Base-by-base conservation (phyloP, 202 grass and related monocot species). In the Panicum virgatum region DNA sequence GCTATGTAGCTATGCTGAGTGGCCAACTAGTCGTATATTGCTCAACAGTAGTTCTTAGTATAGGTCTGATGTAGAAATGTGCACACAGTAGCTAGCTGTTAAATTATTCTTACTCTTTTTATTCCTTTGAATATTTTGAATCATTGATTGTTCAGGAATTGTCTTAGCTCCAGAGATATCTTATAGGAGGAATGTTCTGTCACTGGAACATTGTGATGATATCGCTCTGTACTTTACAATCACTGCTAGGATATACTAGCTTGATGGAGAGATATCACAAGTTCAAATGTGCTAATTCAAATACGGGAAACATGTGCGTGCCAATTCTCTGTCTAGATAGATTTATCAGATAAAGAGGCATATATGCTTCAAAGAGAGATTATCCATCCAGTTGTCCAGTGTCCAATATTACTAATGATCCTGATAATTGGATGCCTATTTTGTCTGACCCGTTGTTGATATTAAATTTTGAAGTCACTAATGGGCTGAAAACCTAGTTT, bases 1-100 rank as follows among this genome's bases (percentile, higher is more conserved):
- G 37, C 70, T n/a, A n/a, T n/a, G n/a, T n/a, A n/a, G n/a, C n/a
- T 76, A 53, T 74, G 47, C 76, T 40, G 42, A 86, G 36, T 79
- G 66, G 45, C 36, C n/a, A 59, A 47, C 10, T 0, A 4, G 38
- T 34, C 63, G 29, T 45, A 73, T 7, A 43, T 62, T 76, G 62
- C 42, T n/a, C n/a, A n/a, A n/a, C n/a, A n/a, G n/a, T n/a, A 27
- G 50, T 40, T 43, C 30, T 15, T 82, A 32, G 50, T 65, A n/a
- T 61, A 54, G 56, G 39, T 80, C 40, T 32, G 9, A 2, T 88
- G 27, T 26, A 27, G 23, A 72, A 39, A 77, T 65, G 44, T 63
- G 7, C 32, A 63, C 32, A 23, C 5, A 57, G 16, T 56, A 44
- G 36, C 9, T 44, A 77, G 29, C 2, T 77, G 15, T 42, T 25